Evolutionary conservation across 352 stramenopile genomes (phyloP).

Genomic region (Phytophthora hibernalis): DNA sequence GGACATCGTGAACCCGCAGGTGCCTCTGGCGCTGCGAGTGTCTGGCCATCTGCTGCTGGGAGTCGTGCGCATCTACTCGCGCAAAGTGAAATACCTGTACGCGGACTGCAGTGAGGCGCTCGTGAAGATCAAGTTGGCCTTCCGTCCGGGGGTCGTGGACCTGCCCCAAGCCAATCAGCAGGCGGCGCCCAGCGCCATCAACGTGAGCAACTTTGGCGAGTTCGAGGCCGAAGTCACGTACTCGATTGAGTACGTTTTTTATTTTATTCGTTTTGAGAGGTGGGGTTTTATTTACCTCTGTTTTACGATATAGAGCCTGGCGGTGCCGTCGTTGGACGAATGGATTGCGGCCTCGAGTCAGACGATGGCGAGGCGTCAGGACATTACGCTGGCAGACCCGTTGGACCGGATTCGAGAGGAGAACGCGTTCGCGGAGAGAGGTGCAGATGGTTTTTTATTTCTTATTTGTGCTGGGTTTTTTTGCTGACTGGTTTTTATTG

Average conservation of each 20-base stretch:
- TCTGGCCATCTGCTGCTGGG: conserved; percentile 98
- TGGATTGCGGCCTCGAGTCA: conserved; percentile 85
- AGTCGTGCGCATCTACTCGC: conserved; percentile 98
- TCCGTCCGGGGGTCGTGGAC: conserved; percentile 85
- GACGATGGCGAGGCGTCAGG: conserved; percentile 76
- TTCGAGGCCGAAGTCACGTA: conserved; percentile 89
- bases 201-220: conserved; percentile 86
- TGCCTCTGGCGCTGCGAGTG: conserved; percentile 97
- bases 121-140: conserved; percentile 99
- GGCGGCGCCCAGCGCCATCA: conserved; percentile 78
- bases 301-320: conserved; percentile 54
- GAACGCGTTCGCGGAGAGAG: conserved; percentile 58
- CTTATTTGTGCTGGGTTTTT: conserved; percentile 5
- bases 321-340: conserved; percentile 74
- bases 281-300: background rate
- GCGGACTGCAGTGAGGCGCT: conserved; percentile 98
- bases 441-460: conserved; percentile 27
- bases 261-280: background rate
- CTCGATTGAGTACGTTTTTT: conserved; percentile 76
- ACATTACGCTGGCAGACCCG: conserved; percentile 87
- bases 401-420: conserved; percentile 57
- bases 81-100: conserved; percentile 98
- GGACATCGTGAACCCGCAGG: conserved; percentile 96
- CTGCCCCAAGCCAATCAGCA: conserved; percentile 71
- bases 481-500: conserved; percentile 11